Evolutionary conservation across 805 yeast genomes (phyloP).

Genomic region (Wickerhamiella brachini): DNA sequence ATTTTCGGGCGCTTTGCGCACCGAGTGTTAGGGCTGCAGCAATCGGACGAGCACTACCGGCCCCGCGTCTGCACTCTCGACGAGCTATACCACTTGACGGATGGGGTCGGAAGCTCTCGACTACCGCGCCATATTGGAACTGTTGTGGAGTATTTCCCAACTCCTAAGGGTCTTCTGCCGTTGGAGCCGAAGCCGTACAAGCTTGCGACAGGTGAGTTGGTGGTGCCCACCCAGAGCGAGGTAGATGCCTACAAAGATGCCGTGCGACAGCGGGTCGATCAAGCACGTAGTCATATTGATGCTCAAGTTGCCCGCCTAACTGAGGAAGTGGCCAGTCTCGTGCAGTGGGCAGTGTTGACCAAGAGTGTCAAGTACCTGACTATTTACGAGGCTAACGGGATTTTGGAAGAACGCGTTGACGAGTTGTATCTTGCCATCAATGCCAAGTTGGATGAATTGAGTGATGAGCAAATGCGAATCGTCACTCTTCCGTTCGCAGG

Average conservation of each 20-base stretch:
- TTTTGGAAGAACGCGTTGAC: background rate
- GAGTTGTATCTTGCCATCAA: background rate
- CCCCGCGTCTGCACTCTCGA: background rate
- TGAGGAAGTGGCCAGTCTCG: background rate
- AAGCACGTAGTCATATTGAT: background rate
- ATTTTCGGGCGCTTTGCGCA: background rate
- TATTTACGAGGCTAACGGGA: background rate
- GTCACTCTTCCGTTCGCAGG: background rate
- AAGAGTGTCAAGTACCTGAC: background rate
- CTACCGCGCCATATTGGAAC: background rate
- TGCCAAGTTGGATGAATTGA: background rate
- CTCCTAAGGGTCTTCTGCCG: background rate
- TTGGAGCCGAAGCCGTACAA: background rate
- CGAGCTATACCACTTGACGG: background rate
- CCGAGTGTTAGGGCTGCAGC: background rate
- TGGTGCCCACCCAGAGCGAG: background rate
- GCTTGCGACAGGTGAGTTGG: background rate
- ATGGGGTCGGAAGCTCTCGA: background rate
- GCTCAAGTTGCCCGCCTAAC: background rate
- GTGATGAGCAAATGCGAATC: background rate
- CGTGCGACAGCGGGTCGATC: background rate
- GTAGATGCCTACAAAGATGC: background rate
- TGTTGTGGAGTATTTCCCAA: background rate
- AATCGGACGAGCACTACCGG: background rate
- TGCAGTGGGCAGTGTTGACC: background rate